Evolutionary conservation across 2,329 filamentous ascomycete genomes (phyloP), one percentile per base, ranked within the genome.

Genomic region (Knufia fluminis): DNA sequence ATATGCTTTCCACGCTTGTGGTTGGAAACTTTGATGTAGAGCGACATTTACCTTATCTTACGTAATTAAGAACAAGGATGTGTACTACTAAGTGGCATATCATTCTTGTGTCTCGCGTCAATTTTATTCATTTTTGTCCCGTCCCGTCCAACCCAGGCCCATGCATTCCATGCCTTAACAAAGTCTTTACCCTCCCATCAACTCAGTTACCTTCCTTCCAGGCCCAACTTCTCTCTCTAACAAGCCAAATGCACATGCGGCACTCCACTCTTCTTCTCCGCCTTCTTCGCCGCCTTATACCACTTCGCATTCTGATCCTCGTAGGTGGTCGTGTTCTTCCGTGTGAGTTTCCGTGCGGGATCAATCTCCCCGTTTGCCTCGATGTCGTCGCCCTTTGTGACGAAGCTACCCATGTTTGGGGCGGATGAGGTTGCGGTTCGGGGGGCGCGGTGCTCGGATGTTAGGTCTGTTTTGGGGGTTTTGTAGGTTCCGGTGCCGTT

Each of bases 251-350:
- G 57, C 46, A 59, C 48, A 32, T 38, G 45, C 38, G 57, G 55
- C n/a, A 54, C 56, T 3, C 57, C 57, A 10, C 31, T 31, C 45
- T 55, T 53, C 50, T 59, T 59, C 54, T 57, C 57, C 12, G 56
- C 57, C 52, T 58, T 58, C 52, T 57, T 59, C n/a, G 57, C 57
- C n/a, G 56, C 57, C 52, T 59, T 59, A 50, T 58, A 57, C 57
- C 57, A 59, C 36, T 57, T 59, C 31, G 51, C 51, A 48, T 59
- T 59, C 36, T 56, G 56, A 17, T 58, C 54, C 17, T 51, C 48
- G 38, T 59, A 53, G 1, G 55, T 39, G 4, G 45, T 31, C 33
- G 23, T 48, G 22, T 20, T 48, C 14, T n/a, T n/a, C 10, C 42
- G 26, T 2, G 23, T 33, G 17, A 48, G 17, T 28, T 40, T 40